Conservation (phyloP, 257 asterid species). For the Scutellaria baicalensis region DNA sequence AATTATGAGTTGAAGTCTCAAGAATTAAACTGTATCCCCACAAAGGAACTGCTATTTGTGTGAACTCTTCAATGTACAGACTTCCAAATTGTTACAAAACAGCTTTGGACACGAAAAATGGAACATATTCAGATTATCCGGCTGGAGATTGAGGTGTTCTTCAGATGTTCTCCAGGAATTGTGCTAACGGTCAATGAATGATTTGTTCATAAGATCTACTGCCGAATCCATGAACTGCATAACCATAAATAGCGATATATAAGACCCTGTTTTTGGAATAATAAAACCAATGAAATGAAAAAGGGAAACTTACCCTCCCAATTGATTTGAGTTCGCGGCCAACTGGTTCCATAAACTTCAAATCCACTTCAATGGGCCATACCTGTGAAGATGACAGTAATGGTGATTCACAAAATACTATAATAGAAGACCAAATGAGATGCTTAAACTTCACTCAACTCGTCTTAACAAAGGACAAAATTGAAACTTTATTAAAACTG, state of each 20-base stretch:
- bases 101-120: slow-evolving; percentile 12
- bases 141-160: background rate
- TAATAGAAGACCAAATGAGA: background rate
- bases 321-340: slow-evolving; percentile 74
- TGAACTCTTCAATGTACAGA: slow-evolving; percentile 23
- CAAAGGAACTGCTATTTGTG: background rate
- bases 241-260: no score
- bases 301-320: slow-evolving; percentile 53
- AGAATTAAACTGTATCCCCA: background rate
- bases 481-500: background rate
- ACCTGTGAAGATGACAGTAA: slow-evolving; percentile 37
- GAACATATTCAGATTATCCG: background rate
- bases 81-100: background rate
- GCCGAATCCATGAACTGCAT: slow-evolving; percentile 84
- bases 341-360: slow-evolving; percentile 89
- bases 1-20: background rate
- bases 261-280: background rate
- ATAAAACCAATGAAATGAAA: background rate
- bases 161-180: background rate
- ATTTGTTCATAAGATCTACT: slow-evolving; percentile 52
- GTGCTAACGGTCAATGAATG: slow-evolving; percentile 57
- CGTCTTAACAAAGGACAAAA: background rate
- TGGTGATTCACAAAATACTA: background rate
- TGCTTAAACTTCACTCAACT: background rate
- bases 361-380: slow-evolving; percentile 89